Evolutionary conservation across 306 rosid species (phyloP).

Genomic region (Betula pendula): DNA sequence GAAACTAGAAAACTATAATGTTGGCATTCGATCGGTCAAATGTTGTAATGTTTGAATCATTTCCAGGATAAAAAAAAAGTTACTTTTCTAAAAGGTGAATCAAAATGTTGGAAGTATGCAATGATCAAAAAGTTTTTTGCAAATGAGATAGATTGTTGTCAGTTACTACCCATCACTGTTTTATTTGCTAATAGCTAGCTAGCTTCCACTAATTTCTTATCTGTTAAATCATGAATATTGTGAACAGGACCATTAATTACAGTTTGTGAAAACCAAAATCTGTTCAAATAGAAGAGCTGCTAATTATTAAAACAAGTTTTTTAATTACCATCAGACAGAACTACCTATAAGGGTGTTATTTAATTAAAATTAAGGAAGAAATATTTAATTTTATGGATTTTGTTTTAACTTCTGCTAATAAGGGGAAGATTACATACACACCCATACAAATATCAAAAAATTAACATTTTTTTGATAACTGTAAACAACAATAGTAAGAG

Average conservation of each 20-base stretch:
- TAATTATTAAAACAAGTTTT: background rate
- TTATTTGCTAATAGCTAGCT: conserved; percentile 30
- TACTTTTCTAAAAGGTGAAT: conserved; percentile 43
- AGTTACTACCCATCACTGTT: conserved; percentile 23
- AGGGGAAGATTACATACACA: background rate
- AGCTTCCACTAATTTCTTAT: conserved; percentile 35
- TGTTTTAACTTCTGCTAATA: too few species aligned
- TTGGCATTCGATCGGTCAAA: conserved; percentile 5
- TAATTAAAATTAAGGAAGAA: too few species aligned
- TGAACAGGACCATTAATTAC: conserved; percentile 12
- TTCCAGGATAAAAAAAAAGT: conserved; percentile 28
- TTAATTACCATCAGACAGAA: background rate
- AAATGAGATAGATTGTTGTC: conserved; percentile 32
- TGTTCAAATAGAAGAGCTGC: conserved; percentile 9
- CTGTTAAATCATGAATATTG: conserved; percentile 11
- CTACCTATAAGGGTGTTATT: too few species aligned
- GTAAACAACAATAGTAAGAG: background rate
- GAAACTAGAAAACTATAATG: conserved; percentile 24
- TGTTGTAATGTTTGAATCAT: conserved; percentile 22
- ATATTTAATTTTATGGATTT: too few species aligned
- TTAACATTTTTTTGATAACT: background rate
- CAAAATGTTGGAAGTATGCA: conserved; percentile 37
- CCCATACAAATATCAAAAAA: background rate
- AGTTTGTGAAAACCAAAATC: conserved; percentile 30
- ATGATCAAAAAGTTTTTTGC: conserved; percentile 40